Evolutionary conservation across 805 yeast species (phyloP), one percentile per base, ranked within the genome.

Genomic region (Isabelozyma pseudorhagii): DNA sequence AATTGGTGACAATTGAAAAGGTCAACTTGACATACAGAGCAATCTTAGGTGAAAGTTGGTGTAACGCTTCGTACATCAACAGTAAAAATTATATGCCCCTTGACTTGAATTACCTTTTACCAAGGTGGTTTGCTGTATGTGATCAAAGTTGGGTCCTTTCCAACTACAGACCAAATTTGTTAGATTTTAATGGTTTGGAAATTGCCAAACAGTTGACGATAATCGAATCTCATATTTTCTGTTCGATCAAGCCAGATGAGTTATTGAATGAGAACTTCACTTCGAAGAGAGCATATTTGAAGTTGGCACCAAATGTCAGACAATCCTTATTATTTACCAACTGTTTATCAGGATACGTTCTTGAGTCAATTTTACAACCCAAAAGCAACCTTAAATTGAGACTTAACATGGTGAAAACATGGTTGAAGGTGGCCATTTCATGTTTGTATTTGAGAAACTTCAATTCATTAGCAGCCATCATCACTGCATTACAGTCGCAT

Each of bases 401-500:
- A 51, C 69, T 77, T 8, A 74, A 74, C 48, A 77, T 83, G 47
- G 63, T 87, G 36, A 83, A 83, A 56, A 77, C 81, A 11, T 88
- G 96, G 96, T 67, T 88, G 50, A 85, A 85, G 59, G 76, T 87
- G 34, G 88, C 90, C 0, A 73, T 85, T 47, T 84, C 91, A 1
- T 84, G 91, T 55, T 73, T 85, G 40, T 85, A 87, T 58, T 74
- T 87, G 63, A 73, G 91, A 51, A 88, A 88, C 62, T 87, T 83
- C 70, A 88, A 88, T 61, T 84, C 94, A 0, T 70, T 88, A 53
- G 92, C 93, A 1, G 85, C 93, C 1, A 85, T 88, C 43, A 81
- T 88, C 71, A 86, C 91, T 0, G 78, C 91, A 1, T 70, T 88
- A 53, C 96, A 88, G 62, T 84, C 86, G 46, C 88, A 85, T 61